Percentiles rank a stretch among this genome's conserved stretches.
Conservation (phyloP, 2,329 filamentous ascomycete genomes). For the Ophiosphaerella korrae region DNA sequence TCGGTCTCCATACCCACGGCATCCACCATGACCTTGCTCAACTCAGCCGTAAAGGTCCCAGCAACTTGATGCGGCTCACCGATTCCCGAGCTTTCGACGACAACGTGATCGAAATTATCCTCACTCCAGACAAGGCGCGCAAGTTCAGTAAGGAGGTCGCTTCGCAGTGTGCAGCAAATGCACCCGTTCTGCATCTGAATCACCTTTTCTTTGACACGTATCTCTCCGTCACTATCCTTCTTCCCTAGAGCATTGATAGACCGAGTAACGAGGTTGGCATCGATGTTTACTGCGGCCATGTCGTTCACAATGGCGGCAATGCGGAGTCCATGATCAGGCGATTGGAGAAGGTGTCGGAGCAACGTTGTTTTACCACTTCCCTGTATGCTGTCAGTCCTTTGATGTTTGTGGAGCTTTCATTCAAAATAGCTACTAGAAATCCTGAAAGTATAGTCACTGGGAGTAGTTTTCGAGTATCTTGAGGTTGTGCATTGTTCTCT, state of each 20-base stretch:
- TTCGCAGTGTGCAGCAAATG: constrained; percentile 76
- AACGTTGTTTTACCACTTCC: constrained; percentile 75
- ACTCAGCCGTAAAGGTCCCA: constrained; percentile 68
- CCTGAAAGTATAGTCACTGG: constrained; percentile 67
- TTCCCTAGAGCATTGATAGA: constrained; percentile 40
- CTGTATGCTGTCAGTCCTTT: constrained; percentile 43
- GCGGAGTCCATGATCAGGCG: constrained; percentile 66
- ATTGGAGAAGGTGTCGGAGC: constrained; percentile 69
- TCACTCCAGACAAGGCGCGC: constrained; percentile 64
- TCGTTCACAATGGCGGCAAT: constrained; percentile 78
- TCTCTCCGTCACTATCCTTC: constrained; percentile 32
- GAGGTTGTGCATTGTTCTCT: constrained; percentile 10
- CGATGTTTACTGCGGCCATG: constrained; percentile 66
- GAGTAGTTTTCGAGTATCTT: constrained; percentile 44
- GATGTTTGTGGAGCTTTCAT: too few species aligned
- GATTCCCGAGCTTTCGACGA: constrained; percentile 74
- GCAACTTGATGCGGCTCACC: constrained; percentile 76
- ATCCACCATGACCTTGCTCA: constrained; percentile 54
- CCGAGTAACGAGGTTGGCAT: constrained; percentile 65
- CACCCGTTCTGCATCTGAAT: constrained; percentile 73
- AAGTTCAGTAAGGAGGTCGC: constrained; percentile 72
- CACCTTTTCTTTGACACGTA: constrained; percentile 67
- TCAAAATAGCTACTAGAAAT: constrained; percentile 54
- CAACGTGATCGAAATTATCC: constrained; percentile 70
- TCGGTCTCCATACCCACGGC: constrained; percentile 49